Evolutionary conservation across 441 rosid species (phyloP).

Genomic region (Hypseocharis bilobata): DNA sequence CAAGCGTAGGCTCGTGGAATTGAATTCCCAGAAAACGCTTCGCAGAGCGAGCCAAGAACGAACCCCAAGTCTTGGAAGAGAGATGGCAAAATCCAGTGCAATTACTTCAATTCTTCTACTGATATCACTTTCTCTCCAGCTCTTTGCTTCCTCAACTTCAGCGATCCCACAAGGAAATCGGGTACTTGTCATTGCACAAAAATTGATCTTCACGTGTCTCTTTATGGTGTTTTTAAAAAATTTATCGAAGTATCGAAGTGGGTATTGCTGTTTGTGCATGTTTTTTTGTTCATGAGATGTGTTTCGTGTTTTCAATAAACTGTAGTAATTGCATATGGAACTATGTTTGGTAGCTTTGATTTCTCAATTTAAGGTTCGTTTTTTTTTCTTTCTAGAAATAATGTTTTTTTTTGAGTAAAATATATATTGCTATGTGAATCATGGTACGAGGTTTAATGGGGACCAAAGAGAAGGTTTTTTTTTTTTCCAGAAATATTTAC

Average conservation of each 20-base stretch:
- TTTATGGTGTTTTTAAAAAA: not conserved
- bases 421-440: not conserved
- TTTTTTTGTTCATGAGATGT: too few species aligned
- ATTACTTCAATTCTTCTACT: conserved; percentile 11
- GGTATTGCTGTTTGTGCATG: not conserved
- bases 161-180: not conserved
- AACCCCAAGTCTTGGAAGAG: not conserved
- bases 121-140: not conserved
- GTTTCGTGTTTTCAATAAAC: too few species aligned
- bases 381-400: too few species aligned
- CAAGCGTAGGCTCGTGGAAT: not conserved
- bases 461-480: not conserved
- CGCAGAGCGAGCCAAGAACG: not conserved
- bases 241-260: not conserved
- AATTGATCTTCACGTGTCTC: not conserved
- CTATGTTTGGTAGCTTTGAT: not conserved
- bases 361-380: not conserved
- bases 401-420: too few species aligned
- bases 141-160: not conserved
- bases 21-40: not conserved
- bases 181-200: not conserved
- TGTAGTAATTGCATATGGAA: not conserved
- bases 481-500: not conserved
- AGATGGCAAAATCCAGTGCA: conserved; percentile 21
- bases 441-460: not conserved